Evolutionary conservation across 1,284 basidiomycete genomes (phyloP), one percentile per base, ranked within the genome.

Genomic region (Pseudozyma sp.): DNA sequence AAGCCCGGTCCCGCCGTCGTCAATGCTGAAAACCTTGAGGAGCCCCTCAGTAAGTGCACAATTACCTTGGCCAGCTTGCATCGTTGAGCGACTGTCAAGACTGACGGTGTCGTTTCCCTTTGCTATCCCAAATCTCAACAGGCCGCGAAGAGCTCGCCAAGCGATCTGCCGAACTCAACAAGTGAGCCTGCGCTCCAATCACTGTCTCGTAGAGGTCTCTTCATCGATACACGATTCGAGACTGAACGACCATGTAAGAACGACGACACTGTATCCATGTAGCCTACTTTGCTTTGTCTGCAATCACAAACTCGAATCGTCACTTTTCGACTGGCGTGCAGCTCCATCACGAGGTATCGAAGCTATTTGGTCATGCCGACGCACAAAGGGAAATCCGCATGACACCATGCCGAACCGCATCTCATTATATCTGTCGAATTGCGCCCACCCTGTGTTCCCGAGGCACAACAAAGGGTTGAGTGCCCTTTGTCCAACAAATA

Each of bases 151-250:
- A 77, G 46, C 51, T 77, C 16, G 75, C 75, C 34, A 69, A 74
- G 61, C 75, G 75, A n/a, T 73, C 75, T 31, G 75, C 75, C 29
- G 75, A 77, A 54, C 75, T 77, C 65, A 77, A 77, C 71, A 73
- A 77, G 67, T 67, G 48, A 54, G 24, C 17, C 39, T 42, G 40
- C 16, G 16, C 16, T n/a, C n/a, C 13, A 14, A 7, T 16, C 40
- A 42, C 10, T 7, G 11, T 42, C n/a, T 7, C 40, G 16, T 42
- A 9, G 8, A 9, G 35, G 9, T 14, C 35, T 42, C 40, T n/a
- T 7, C n/a, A 42, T 16, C 11, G n/a, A 42, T n/a, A 16, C 40
- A n/a, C 40, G 24, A 24, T 24, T 4, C 24, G 24, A 24, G 24
- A 24, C 24, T 24, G 24, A 24, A 24, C 24, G 2, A 24, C 34